Evolutionary conservation across 2,329 filamentous ascomycete genomes (phyloP).

Genomic region (Epichloe typhina): DNA sequence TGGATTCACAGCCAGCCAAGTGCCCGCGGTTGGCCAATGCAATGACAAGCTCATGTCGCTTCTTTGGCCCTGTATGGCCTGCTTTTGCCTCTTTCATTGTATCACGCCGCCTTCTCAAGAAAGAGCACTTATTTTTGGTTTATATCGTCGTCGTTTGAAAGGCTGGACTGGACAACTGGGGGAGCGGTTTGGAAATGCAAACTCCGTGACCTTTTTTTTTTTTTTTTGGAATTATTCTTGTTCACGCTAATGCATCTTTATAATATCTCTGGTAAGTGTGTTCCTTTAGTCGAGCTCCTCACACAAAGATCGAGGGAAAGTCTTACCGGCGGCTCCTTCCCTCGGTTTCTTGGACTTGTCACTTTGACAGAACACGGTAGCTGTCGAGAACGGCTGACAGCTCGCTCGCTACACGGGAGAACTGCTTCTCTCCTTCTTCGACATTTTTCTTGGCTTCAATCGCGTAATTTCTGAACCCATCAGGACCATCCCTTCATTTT

Average conservation of each 20-base stretch:
- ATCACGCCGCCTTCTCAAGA: background rate
- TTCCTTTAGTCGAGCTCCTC: background rate
- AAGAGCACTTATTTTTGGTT: background rate
- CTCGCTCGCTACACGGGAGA: background rate
- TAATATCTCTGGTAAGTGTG: background rate
- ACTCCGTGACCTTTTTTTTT: background rate
- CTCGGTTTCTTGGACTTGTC: background rate
- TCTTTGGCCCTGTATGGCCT: background rate
- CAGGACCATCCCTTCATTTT: background rate
- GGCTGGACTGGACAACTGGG: background rate
- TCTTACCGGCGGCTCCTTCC: conserved; percentile 2
- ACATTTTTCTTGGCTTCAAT: background rate
- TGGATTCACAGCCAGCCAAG: background rate
- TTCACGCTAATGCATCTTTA: background rate
- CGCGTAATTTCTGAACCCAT: background rate
- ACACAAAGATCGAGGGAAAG: background rate
- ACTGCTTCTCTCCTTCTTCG: background rate
- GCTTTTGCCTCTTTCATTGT: background rate
- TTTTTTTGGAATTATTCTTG: background rate
- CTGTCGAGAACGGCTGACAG: background rate
- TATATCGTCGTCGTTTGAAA: background rate
- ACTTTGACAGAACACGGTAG: background rate
- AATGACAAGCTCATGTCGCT: background rate
- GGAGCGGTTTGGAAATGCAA: background rate
- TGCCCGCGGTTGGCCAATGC: background rate